These are phyloP conservation scores for Salix brachista DNA, from an alignment of 345 rosid genomes.

Conservation along the genomic window DNA sequence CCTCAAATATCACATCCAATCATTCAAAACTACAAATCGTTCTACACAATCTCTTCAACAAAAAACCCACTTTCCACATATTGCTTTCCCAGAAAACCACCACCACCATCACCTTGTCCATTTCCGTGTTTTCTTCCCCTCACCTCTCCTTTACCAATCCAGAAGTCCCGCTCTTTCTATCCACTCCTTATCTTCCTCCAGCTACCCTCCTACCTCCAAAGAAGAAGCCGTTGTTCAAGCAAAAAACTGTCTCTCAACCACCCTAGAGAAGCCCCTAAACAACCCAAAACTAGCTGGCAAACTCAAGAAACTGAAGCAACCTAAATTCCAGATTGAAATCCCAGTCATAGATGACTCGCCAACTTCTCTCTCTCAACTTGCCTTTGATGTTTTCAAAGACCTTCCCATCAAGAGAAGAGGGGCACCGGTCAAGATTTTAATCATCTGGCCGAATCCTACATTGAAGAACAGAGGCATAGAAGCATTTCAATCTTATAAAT, in stretches of 20 bases:
- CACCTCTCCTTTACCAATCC: slow-evolving; percentile 19
- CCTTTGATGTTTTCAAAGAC: slow-evolving; percentile 49
- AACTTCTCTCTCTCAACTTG: slow-evolving; percentile 50
- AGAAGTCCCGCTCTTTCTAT: slow-evolving; percentile 24
- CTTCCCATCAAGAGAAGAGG: slow-evolving; percentile 58
- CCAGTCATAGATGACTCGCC: slow-evolving; percentile 67
- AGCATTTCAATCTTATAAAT: slow-evolving; percentile 27
- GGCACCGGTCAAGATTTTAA: slow-evolving; percentile 39
- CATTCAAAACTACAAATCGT: slow-evolving; percentile 14
- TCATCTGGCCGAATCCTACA: slow-evolving; percentile 49
- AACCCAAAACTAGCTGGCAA: slow-evolving; percentile 66
- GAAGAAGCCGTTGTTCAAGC: slow-evolving; percentile 84
- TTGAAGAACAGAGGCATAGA: slow-evolving; percentile 33
- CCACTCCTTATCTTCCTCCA: slow-evolving; percentile 41
- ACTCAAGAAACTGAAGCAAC: slow-evolving; percentile 70
- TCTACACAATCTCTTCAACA: slow-evolving; percentile 12
- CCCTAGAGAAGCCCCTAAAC: slow-evolving; percentile 67
- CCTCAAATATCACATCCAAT: slow-evolving; percentile 28
- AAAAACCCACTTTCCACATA: neutral
- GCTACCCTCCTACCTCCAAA: slow-evolving; percentile 52
- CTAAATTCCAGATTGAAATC: slow-evolving; percentile 69
- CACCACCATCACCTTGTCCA: neutral
- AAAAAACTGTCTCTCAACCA: slow-evolving; percentile 64
- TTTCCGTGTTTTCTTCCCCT: slow-evolving; percentile 7
- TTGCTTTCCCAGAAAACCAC: slow-evolving; percentile 1